These are phyloP conservation scores for Diplodia scrobiculata DNA, from an alignment of 2,329 filamentous ascomycete species.

Conservation along the genomic window DNA sequence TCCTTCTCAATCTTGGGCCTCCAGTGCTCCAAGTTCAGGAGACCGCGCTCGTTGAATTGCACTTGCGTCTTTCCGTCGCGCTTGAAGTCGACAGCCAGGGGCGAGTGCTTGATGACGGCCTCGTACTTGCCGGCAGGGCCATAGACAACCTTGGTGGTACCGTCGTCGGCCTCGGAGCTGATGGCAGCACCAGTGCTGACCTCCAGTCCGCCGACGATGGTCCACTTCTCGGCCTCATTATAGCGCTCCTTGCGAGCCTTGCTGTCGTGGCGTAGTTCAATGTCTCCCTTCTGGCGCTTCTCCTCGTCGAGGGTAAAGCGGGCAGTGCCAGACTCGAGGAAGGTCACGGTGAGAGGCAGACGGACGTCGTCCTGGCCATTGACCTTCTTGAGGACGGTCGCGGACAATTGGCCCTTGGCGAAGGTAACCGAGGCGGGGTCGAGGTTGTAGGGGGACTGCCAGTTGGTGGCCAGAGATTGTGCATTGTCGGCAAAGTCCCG, in stretches of 20 bases:
- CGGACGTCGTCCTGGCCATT: slow-evolving; percentile 68
- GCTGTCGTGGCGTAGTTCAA: slow-evolving; percentile 83
- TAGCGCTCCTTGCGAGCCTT: slow-evolving; percentile 87
- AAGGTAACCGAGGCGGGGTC: slow-evolving; percentile 71
- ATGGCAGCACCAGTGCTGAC: slow-evolving; percentile 72
- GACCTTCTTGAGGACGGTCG: slow-evolving; percentile 78
- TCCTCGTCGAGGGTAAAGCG: slow-evolving; percentile 91
- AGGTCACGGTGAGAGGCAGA: slow-evolving; percentile 81
- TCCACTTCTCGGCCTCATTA: slow-evolving; percentile 85
- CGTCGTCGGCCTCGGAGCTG: slow-evolving; percentile 64
- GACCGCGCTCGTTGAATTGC: slow-evolving; percentile 84
- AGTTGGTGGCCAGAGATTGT: slow-evolving; percentile 63
- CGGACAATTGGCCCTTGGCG: slow-evolving; percentile 77
- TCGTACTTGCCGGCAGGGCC: slow-evolving; percentile 75
- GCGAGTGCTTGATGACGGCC: slow-evolving; percentile 78
- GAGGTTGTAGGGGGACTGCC: slow-evolving; percentile 80
- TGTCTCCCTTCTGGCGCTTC: slow-evolving; percentile 82
- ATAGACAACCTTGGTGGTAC: slow-evolving; percentile 71
- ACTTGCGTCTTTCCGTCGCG: slow-evolving; percentile 79
- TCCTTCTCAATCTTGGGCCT: slow-evolving; percentile 76
- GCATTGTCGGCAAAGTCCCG: slow-evolving; percentile 82
- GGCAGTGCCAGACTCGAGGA: slow-evolving; percentile 85
- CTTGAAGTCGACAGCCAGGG: slow-evolving; percentile 84
- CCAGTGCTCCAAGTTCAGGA: slow-evolving; percentile 96
- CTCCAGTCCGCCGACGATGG: slow-evolving; percentile 77